These are phyloP conservation scores for Chlorella variabilis DNA, from an alignment of 163 green algal species.

Conservation along the genomic window DNA sequence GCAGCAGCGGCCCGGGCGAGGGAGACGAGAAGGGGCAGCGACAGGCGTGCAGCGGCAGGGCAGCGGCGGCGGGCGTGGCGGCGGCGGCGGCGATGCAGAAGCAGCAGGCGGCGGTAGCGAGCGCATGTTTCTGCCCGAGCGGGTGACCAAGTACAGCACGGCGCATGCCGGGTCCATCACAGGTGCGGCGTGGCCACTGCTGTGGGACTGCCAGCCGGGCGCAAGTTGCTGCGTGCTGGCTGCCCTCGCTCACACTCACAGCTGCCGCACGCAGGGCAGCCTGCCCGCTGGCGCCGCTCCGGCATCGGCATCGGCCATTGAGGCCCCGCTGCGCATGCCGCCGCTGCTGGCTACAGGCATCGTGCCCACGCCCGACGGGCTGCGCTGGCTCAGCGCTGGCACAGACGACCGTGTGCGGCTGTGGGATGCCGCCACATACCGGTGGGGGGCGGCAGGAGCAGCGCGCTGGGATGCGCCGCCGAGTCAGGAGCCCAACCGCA, in stretches of 20 bases:
- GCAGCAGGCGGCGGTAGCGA: conserved; percentile 15
- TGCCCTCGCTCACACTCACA: too few species aligned
- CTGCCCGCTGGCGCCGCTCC: too few species aligned
- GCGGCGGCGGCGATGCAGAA: neutral
- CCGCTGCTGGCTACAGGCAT: conserved; percentile 54
- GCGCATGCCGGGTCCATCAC: conserved; percentile 79
- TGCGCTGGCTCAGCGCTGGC: conserved; percentile 77
- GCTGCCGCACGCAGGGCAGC: too few species aligned
- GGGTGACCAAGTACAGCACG: conserved; percentile 18
- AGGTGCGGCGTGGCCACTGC: too few species aligned
- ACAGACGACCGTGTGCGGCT: conserved; percentile 78
- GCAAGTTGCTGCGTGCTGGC: too few species aligned
- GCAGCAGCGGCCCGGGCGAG: neutral
- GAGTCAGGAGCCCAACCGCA: too few species aligned
- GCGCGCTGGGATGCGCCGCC: neutral
- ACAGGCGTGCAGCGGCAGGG: neutral
- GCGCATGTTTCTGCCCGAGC: conserved; percentile 33
- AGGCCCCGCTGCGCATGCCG: too few species aligned
- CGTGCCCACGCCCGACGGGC: conserved; percentile 64
- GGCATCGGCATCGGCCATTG: too few species aligned
- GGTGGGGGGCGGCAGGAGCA: conserved; percentile 3
- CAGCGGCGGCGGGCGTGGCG: neutral
- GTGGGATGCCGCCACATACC: conserved; percentile 74
- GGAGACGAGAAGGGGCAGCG: neutral
- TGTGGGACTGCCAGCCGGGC: too few species aligned